Conservation (phyloP, 2,329 filamentous ascomycete species). For the Lecanicillium sp. region DNA sequence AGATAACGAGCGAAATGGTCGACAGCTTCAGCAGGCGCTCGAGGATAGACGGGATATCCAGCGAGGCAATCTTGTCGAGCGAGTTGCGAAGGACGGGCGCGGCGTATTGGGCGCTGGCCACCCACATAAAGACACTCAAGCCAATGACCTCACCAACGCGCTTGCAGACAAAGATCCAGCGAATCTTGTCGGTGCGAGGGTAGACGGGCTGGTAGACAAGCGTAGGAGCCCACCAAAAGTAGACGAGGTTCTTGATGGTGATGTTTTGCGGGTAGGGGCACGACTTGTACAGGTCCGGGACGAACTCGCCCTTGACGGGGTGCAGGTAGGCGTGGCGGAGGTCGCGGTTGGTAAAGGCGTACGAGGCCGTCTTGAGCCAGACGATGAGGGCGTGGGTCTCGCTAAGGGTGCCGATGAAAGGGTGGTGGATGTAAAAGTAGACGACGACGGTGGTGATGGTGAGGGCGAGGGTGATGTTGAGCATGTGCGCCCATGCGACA, state of each 20-base stretch:
- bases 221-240: conserved; percentile 98
- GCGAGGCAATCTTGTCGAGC: conserved; percentile 72
- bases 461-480: conserved; percentile 79
- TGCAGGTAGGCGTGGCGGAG: conserved; percentile 85
- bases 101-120: conserved; percentile 89
- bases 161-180: conserved; percentile 85
- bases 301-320: conserved; percentile 56
- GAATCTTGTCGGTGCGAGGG: conserved; percentile 70
- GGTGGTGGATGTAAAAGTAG: conserved; percentile 87
- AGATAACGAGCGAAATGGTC: conserved; percentile 91
- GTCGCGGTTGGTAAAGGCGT: conserved; percentile 94
- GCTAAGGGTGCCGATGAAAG: conserved; percentile 82
- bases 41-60: conserved; percentile 74
- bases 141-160: conserved; percentile 69
- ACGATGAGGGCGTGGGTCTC: conserved; percentile 91
- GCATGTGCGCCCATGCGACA: conserved; percentile 70
- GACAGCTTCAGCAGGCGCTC: conserved; percentile 92
- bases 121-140: conserved; percentile 87
- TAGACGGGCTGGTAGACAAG: conserved; percentile 96
- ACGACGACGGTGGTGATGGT: conserved; percentile 76
- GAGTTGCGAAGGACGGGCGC: conserved; percentile 85
- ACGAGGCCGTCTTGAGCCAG: conserved; percentile 92
- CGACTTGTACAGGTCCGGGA: conserved; percentile 73
- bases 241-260: conserved; percentile 76
- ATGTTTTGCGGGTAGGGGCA: conserved; percentile 91